phyloP scores from a whole-genome alignment of 2,329 filamentous ascomycete species.

The Monilinia polystroma region DNA sequence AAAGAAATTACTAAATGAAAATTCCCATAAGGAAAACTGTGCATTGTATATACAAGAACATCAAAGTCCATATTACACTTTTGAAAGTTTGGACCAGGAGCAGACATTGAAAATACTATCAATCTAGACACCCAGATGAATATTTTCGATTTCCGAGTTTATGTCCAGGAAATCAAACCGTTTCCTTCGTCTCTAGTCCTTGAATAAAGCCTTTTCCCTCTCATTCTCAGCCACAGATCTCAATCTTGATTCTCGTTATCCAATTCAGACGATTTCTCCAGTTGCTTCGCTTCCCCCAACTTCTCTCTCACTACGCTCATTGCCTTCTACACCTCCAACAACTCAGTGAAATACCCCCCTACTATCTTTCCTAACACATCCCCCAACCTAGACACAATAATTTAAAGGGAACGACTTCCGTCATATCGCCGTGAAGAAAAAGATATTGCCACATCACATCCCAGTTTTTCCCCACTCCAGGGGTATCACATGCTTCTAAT shows the following conservation, averaged over 20 bases:
- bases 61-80: not conserved
- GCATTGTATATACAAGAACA: no score
- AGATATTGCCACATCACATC: constrained; percentile 9
- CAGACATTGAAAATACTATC: not conserved
- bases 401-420: not conserved
- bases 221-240: not conserved
- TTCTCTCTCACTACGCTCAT: not conserved
- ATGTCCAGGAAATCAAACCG: not conserved
- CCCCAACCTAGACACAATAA: constrained; percentile 10
- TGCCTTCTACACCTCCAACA: not conserved
- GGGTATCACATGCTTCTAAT: not conserved
- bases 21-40: no score
- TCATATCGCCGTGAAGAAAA: not conserved
- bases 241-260: not conserved
- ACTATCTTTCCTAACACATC: not conserved
- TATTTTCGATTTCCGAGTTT: not conserved
- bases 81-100: not conserved
- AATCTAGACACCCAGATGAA: not conserved
- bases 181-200: not conserved
- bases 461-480: constrained; percentile 2
- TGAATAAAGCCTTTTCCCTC: not conserved
- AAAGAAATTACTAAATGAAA: no score
- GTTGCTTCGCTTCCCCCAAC: not conserved
- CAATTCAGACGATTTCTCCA: not conserved
- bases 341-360: not conserved